Evolutionary conservation across 1,284 basidiomycete species (phyloP).

Genomic region (Tetrapyrgos nigripes): DNA sequence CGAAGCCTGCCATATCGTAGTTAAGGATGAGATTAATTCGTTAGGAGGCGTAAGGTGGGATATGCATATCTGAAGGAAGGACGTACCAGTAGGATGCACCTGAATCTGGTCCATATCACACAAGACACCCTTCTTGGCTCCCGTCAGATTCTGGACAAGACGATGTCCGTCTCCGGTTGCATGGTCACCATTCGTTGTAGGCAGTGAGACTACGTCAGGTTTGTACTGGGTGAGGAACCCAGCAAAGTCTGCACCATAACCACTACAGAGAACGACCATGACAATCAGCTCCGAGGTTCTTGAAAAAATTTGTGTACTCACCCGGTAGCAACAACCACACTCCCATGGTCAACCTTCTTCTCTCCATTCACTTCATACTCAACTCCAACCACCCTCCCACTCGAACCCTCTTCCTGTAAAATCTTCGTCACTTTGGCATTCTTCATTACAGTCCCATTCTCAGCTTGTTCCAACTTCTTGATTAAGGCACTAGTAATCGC

Average conservation of each 20-base stretch:
- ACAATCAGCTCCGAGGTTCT: neutral
- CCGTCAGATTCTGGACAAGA: conserved; percentile 61
- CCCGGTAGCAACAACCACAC: conserved; percentile 84
- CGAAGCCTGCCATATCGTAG: conserved; percentile 57
- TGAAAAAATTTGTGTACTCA: conserved; percentile 12
- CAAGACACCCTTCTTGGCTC: conserved; percentile 66
- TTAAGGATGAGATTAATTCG: neutral
- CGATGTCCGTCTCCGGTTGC: conserved; percentile 87
- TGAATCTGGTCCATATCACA: conserved; percentile 91
- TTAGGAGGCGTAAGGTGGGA: neutral
- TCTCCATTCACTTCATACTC: conserved; percentile 77
- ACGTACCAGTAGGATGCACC: conserved; percentile 72
- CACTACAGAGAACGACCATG: conserved; percentile 41
- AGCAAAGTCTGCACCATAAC: conserved; percentile 87
- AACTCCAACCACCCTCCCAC: conserved; percentile 66
- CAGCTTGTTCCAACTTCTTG: conserved; percentile 74
- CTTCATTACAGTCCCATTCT: conserved; percentile 77
- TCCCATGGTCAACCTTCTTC: conserved; percentile 66
- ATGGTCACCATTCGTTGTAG: conserved; percentile 87
- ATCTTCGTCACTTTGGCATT: conserved; percentile 77
- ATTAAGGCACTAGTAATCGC: conserved; percentile 86
- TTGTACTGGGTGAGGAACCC: conserved; percentile 79
- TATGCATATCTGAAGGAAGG: neutral
- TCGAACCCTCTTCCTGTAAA: conserved; percentile 64
- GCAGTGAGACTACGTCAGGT: conserved; percentile 80